phyloP scores from a whole-genome alignment of 2,329 filamentous ascomycete species.

The Aspergillus sp. region DNA sequence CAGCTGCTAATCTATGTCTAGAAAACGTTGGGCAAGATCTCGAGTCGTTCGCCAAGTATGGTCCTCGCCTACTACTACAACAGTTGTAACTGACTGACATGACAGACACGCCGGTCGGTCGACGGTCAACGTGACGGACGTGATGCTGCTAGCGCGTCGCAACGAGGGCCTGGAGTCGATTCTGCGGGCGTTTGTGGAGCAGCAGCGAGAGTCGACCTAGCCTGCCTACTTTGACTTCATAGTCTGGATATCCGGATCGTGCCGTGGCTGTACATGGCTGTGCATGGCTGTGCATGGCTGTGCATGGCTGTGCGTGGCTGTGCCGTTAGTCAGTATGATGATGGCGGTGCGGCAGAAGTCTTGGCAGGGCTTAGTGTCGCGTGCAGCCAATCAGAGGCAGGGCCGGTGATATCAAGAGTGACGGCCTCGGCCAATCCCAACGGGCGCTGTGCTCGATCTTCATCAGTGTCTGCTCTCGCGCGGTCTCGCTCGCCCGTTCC shows the following conservation, averaged over 20 bases:
- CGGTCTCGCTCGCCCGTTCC: slow-evolving; percentile 1
- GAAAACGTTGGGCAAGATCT: slow-evolving; percentile 51
- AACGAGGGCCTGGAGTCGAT: slow-evolving; percentile 78
- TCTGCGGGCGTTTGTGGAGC: slow-evolving; percentile 40
- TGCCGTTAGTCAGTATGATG: too few species aligned
- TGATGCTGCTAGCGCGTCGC: slow-evolving; percentile 73
- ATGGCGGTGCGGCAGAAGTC: too few species aligned
- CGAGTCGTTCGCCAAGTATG: slow-evolving; percentile 52
- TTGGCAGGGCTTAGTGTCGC: too few species aligned
- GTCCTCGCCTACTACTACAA: slow-evolving; percentile 1
- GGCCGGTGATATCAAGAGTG: not conserved
- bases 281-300: too few species aligned
- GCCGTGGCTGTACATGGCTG: too few species aligned
- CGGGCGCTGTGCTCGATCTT: not conserved
- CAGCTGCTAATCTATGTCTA: slow-evolving; percentile 14
- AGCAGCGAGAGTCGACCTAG: slow-evolving; percentile 19
- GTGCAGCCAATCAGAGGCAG: too few species aligned
- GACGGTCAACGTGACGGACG: slow-evolving; percentile 75
- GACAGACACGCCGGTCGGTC: slow-evolving; percentile 68
- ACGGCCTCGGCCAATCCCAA: too few species aligned
- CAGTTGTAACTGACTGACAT: slow-evolving; percentile 6
- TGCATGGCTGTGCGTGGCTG: too few species aligned
- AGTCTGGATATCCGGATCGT: too few species aligned
- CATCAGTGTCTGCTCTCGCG: too few species aligned
- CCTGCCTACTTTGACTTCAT: too few species aligned